phyloP scores from a whole-genome alignment of 768 basidiomycete species.

The Tylopilus sp. region DNA sequence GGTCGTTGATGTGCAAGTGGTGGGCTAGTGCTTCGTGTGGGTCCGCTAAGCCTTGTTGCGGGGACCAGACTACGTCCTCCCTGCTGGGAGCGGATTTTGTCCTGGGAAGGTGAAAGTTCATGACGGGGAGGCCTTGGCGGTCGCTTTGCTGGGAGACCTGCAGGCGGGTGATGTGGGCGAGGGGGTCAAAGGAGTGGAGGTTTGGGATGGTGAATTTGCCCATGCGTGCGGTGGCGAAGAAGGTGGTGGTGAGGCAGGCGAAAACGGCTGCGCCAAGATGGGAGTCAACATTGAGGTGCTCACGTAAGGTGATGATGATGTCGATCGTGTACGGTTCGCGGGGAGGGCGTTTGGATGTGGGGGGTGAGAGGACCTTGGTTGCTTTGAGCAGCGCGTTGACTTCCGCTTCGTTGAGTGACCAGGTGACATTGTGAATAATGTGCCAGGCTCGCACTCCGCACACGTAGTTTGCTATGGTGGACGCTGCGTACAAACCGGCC shows the following conservation, averaged over 20 bases:
- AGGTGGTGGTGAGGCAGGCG: not conserved
- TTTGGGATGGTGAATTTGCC: not conserved
- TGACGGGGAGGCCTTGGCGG: too few species aligned
- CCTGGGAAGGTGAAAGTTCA: too few species aligned
- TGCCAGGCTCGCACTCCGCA: not conserved
- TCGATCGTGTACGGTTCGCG: not conserved
- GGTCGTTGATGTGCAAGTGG: not conserved
- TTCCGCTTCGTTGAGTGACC: not conserved
- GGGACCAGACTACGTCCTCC: not conserved
- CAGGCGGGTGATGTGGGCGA: not conserved
- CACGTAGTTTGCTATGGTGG: not conserved
- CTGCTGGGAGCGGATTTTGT: not conserved
- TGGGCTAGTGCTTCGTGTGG: not conserved
- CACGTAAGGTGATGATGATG: not conserved
- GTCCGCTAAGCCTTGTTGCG: not conserved
- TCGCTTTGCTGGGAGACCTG: too few species aligned
- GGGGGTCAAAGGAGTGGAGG: not conserved
- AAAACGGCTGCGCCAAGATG: not conserved
- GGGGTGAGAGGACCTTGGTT: not conserved
- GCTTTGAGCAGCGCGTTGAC: not conserved
- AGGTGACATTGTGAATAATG: not conserved
- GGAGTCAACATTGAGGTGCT: not conserved
- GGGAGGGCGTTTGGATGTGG: not conserved
- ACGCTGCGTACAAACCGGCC: too few species aligned
- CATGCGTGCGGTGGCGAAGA: not conserved